Evolutionary conservation across 1,139 yeast species (phyloP), one percentile per base, ranked within the genome.

Genomic region (Meyerozyma carpophila): DNA sequence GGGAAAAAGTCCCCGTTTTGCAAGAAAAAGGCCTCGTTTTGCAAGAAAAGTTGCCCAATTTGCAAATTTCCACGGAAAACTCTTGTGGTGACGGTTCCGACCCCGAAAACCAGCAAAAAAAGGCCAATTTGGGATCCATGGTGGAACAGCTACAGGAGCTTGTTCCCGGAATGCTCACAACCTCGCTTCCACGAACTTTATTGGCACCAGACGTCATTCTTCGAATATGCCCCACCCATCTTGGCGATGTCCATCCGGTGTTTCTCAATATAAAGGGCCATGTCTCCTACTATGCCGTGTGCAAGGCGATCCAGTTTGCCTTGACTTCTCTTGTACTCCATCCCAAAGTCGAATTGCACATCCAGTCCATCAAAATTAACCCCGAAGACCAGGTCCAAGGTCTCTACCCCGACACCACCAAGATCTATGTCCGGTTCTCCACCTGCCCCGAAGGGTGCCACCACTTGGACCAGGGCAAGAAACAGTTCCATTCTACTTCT

Each of bases 191-290:
- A 1, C 66, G 71, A 39, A 60, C 65, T 2, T 53, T 73, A 8
- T 54, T 87, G 9, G 73, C 83, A 36, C 65, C 68, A 3, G 68
- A 79, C 34, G 70, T 88, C 8, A 61, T 71, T n/a, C 67, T 88
- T 25, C 65, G 86, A 31, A 63, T 88, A 4, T 71, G 84, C 44
- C 95, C 95, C 0, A 73, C 77, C 3, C 75, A 82, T 46, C 65
- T 70, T 44, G 66, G 67, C 43, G 73, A 65, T 44, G 51, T 60
- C 34, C 75, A 76, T 43, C 74, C 82, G 1, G 76, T 75, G 48
- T 58, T 83, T 21, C 93, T 95, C 4, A 65, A 69, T 11, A 66
- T 86, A 28, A 74, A 73, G 44, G 95, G 95, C 3, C 69, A 68
- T 28, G 70, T 71, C 5, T 71, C 84, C 8, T 84, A 82, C 59